Base-by-base conservation (phyloP, 352 stramenopile species). In the Hyaloperonospora arabidopsidis region DNA sequence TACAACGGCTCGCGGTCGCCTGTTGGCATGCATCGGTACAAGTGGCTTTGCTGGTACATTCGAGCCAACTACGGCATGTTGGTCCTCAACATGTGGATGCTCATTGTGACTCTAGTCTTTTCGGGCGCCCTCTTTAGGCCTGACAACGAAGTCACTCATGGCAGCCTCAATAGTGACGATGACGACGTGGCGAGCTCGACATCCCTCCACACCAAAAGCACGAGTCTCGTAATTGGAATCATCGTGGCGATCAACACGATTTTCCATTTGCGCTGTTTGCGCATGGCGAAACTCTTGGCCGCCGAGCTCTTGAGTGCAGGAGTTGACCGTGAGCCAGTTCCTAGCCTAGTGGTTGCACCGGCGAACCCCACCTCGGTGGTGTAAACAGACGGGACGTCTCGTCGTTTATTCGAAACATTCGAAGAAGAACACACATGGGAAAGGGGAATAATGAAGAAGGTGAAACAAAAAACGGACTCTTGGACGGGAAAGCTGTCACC, bases 41-140 rank as follows among this genome's bases (percentile, higher is more conserved):
- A 89, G 63, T 89, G 79, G 77, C 52, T 88, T 35, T 77, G 75
- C 28, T 72, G 63, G 44, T 88, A 75, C 66, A 51, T 85, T 45
- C 87, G 74, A 67, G 65, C 75, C 41, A 87, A 89, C 75, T 86
- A 85, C 66, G 58, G 62, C 28, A 85, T 88, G 69, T 19, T 87
- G 47, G 62, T 64, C 18, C 56, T 88, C 54, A 89, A 89, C 51
- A 44, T 84, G 58, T 87, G 76, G 73, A 61, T 82, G 63, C 55
- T 82, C 15, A 56, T 69, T 15, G 60, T 85, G 54, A 70, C 68
- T 51, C 45, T 84, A 14, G 39, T 85, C 36, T 73, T 79, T 51
- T 61, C 64, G 15, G 54, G 49, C 11, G 59, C 43, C 15, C 46
- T 53, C 25, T 62, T 54, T 18, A 52, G 40, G 47, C 64, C 68